These are phyloP conservation scores for Penicillium digitatum DNA, from an alignment of 2,329 filamentous ascomycete species.

Conservation along the genomic window DNA sequence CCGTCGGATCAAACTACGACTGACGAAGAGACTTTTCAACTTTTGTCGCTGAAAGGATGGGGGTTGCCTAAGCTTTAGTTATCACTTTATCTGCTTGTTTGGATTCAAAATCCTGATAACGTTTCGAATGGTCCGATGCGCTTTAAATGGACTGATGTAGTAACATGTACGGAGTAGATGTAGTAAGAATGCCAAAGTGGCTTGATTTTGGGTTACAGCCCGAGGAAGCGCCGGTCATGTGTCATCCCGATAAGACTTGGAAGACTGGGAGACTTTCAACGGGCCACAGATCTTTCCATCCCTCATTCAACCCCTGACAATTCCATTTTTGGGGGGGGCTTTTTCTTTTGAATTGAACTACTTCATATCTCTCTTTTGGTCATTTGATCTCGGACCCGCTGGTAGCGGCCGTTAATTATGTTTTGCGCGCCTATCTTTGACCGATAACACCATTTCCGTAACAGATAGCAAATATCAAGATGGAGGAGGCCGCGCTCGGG, in stretches of 20 bases:
- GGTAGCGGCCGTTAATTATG: slow-evolving; percentile 29
- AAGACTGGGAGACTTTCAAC: neutral
- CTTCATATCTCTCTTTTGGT: slow-evolving; percentile 4
- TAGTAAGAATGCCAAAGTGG: neutral
- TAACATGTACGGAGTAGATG: neutral
- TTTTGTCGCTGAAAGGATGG: slow-evolving; percentile 50
- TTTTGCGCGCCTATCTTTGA: slow-evolving; percentile 15
- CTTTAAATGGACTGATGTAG: neutral
- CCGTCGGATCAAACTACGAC: slow-evolving; percentile 41
- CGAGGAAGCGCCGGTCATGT: slow-evolving; percentile 3
- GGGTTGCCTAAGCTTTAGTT: slow-evolving; percentile 35
- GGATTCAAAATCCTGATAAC: neutral
- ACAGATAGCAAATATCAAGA: slow-evolving; percentile 14
- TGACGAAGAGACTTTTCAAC: slow-evolving; percentile 50
- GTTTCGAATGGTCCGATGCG: neutral
- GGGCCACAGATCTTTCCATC: slow-evolving; percentile 3
- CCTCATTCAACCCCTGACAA: neutral
- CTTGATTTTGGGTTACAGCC: neutral
- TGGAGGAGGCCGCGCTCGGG: slow-evolving; percentile 34
- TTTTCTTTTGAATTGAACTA: slow-evolving; percentile 9
- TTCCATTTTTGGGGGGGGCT: neutral
- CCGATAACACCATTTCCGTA: slow-evolving; percentile 12
- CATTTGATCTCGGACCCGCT: slow-evolving; percentile 18
- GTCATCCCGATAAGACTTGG: slow-evolving; percentile 3
- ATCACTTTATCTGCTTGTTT: neutral